Conservation (phyloP, 2,329 filamentous ascomycete species). For the Sclerotinia minor region DNA sequence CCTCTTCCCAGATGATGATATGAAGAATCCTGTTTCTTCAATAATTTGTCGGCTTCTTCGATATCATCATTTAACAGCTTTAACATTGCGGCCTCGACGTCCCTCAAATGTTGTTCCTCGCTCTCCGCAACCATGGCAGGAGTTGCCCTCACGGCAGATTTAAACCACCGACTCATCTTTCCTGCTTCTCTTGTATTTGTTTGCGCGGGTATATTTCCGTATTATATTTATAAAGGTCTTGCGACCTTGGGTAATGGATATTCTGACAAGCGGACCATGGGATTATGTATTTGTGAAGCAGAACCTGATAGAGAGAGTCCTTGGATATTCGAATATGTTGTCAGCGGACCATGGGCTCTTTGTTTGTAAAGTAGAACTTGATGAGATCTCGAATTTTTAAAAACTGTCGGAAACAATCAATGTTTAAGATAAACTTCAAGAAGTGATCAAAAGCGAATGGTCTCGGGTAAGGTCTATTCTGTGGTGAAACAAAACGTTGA, state of each 20-base stretch:
- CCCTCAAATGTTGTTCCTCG: constrained; percentile 57
- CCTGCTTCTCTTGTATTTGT: constrained; percentile 15
- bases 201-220: not conserved
- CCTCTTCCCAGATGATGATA: constrained; percentile 85
- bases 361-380: too few relatives aligned
- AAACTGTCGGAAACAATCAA: not conserved
- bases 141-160: constrained; percentile 32
- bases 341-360: too few relatives aligned
- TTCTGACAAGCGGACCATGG: not conserved
- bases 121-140: constrained; percentile 42
- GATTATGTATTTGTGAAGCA: not conserved
- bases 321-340: not conserved
- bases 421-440: not conserved
- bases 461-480: not conserved
- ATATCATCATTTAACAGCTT: constrained; percentile 90
- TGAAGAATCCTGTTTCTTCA: constrained; percentile 73
- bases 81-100: constrained; percentile 63
- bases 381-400: too few relatives aligned
- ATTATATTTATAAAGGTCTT: not conserved
- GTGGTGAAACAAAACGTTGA: constrained; percentile 11
- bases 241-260: not conserved
- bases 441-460: not conserved
- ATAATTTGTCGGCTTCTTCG: constrained; percentile 72
- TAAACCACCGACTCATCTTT: constrained; percentile 42
- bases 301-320: not conserved